Evolutionary conservation across 2,329 filamentous ascomycete species (phyloP), one percentile per base, ranked within the genome.

Genomic region (Aspergillus hiratsukae): DNA sequence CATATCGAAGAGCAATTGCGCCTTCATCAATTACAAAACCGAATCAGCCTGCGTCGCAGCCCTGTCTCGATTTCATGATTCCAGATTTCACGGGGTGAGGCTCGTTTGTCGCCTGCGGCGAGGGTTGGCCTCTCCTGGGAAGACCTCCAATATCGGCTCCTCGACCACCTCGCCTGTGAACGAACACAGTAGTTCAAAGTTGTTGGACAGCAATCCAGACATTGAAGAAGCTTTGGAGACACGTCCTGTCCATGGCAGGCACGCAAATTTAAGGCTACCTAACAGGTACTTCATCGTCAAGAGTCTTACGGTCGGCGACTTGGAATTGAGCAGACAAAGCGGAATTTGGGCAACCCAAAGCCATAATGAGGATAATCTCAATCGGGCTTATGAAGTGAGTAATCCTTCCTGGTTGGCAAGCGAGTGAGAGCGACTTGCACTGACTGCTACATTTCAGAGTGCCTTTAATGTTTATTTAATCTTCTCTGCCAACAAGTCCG

Each of bases 401-500:
- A 11, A 8, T 37, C 1, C 3, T 37, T 7, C 3, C 11, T 37
- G 5, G 31, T 7, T 37, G 31, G 31, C 11, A 37, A 37, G 23
- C 43, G 19, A 23, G 2, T 9, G 4, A 10, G 43, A 23, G 23
- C 37, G 0, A 27, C 14, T 41, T 19, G 14, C 35, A 25, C 49
- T 53, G 19, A 57, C 48, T 7, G 45, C 10, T 9, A 29, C 3
- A 14, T 49, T 31, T 31, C 37, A 96, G 91, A 78, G 80, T 9
- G 84, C 87, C 14, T 90, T 95, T 53, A 90, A 88, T 66, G 92
- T 97, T 1, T 97, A 92, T 68, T 80, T 97, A 29, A 85, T 97
- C 14, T 97, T 97, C 72, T 97, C 93, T 1, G 93, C 93, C 11
- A 97, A 97, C 74, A 97, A 97, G 69, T 97, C 93, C 0, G 93